These are phyloP conservation scores for Aurantiochytrium sp. DNA, from an alignment of 108 stramenopile species.

Conservation along the genomic window DNA sequence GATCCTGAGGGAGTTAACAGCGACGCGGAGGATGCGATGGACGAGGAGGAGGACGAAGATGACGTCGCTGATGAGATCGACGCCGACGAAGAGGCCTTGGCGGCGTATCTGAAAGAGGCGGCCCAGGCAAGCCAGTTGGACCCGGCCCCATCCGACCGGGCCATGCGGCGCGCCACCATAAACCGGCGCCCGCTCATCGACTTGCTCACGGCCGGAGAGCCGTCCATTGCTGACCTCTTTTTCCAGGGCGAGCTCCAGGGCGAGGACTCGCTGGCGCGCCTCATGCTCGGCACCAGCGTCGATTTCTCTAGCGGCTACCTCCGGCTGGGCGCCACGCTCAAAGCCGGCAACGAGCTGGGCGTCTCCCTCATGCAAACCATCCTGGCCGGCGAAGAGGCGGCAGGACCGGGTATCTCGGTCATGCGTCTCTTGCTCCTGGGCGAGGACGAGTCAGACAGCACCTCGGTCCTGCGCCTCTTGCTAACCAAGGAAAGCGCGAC, in stretches of 20 bases:
- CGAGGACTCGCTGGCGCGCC: constrained; percentile 13
- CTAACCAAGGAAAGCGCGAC: neutral
- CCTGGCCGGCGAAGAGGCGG: neutral
- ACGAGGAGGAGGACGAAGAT: neutral
- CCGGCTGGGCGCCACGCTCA: neutral
- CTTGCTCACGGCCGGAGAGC: neutral
- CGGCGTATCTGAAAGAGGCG: neutral
- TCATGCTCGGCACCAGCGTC: constrained; percentile 11
- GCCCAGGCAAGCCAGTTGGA: neutral
- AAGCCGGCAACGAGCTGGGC: neutral
- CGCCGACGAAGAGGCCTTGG: neutral
- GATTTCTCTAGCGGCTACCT: neutral
- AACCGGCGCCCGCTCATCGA: neutral
- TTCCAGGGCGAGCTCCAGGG: constrained; percentile 3
- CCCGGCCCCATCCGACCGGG: neutral
- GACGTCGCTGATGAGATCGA: neutral
- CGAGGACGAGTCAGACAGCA: neutral
- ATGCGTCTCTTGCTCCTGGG: constrained; percentile 1
- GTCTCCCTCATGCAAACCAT: neutral
- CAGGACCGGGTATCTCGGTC: neutral
- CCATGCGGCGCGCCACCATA: neutral
- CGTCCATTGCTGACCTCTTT: neutral
- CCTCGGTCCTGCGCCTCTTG: neutral
- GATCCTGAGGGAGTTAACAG: neutral
- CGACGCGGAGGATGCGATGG: neutral